phyloP scores from a whole-genome alignment of 345 rosid genomes.

The Arabidopsis thaliana region DNA sequence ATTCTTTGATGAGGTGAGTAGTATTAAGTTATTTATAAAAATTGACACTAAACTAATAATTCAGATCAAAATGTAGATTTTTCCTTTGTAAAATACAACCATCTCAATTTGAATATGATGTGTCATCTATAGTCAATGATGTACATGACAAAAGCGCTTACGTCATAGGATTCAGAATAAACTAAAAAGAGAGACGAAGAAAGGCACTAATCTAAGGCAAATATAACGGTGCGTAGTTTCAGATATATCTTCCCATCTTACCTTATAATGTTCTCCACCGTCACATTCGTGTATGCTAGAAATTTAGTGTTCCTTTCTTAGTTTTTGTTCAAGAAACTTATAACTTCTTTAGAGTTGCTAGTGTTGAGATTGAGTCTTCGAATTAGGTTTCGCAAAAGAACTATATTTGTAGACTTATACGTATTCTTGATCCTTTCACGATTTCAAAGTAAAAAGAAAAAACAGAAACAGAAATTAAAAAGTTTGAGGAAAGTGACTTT shows the following conservation, averaged over 20 bases:
- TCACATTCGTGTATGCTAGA: not conserved
- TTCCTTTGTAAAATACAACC: not conserved
- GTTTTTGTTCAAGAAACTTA: too few relatives aligned
- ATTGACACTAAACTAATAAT: too few relatives aligned
- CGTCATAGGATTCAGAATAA: conserved; percentile 20
- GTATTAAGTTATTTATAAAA: too few relatives aligned
- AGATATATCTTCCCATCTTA: not conserved
- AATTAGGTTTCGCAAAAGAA: not conserved
- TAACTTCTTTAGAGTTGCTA: not conserved
- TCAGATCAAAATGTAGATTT: not conserved
- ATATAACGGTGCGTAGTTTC: not conserved
- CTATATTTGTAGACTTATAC: not conserved
- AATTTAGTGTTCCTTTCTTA: not conserved
- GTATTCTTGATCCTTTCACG: not conserved
- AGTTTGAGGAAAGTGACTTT: too few relatives aligned
- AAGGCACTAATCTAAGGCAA: not conserved
- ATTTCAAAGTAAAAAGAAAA: too few relatives aligned
- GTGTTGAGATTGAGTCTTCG: not conserved
- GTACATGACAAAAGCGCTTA: conserved; percentile 15
- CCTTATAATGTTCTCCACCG: not conserved
- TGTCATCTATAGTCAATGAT: not conserved
- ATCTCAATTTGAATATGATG: not conserved
- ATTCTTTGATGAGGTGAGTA: too few relatives aligned
- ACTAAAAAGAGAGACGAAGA: not conserved
- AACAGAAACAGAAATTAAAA: too few relatives aligned